These are phyloP conservation scores for Pseudozyma flocculosa DNA, from an alignment of 1,284 basidiomycete species.

Conservation along the genomic window DNA sequence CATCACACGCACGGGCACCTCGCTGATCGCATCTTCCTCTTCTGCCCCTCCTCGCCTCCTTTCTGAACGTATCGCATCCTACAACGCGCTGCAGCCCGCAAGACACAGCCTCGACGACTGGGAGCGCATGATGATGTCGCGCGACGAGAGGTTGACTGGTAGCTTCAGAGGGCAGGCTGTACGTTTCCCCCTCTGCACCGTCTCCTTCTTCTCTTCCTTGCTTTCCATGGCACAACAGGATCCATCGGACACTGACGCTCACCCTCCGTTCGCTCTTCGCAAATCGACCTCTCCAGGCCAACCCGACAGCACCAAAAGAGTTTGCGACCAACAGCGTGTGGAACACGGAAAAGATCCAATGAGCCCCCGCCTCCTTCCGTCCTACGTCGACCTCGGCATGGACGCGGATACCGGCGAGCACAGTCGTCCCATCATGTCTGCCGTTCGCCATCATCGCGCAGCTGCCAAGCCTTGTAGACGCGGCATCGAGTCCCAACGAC, in stretches of 20 bases:
- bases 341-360: conserved; percentile 43
- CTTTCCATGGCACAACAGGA: neutral
- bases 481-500: too few species aligned
- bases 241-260: neutral
- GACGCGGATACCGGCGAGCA: too few species aligned
- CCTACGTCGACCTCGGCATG: too few species aligned
- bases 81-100: conserved; percentile 28
- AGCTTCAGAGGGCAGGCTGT: conserved; percentile 54
- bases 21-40: too few species aligned
- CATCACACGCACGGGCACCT: too few species aligned
- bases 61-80: neutral
- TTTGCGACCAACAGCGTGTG: conserved; percentile 56
- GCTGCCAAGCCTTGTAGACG: too few species aligned
- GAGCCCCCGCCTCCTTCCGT: neutral
- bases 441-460: too few species aligned
- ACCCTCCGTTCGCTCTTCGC: neutral
- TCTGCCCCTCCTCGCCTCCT: neutral
- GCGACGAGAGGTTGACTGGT: conserved; percentile 55
- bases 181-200: conserved; percentile 15
- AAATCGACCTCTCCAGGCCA: conserved; percentile 19
- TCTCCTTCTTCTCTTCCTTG: neutral
- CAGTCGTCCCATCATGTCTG: too few species aligned
- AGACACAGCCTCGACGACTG: conserved; percentile 56
- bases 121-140: conserved; percentile 57
- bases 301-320: conserved; percentile 47